Conservation (phyloP, 257 asterid genomes). For the Fraxinus pennsylvanica region DNA sequence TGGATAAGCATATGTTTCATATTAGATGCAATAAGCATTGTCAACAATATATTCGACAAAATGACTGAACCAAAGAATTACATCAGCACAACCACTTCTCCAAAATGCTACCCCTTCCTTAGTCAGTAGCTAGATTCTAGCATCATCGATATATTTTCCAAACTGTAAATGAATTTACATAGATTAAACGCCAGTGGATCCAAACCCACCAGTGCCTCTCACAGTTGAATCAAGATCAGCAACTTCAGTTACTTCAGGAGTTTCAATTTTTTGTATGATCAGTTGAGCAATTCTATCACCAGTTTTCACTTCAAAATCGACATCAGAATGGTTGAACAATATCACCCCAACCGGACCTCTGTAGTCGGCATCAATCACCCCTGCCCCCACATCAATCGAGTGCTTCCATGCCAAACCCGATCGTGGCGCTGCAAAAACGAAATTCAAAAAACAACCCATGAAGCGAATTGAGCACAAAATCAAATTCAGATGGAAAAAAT, state of each 20-base stretch:
- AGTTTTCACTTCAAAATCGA: conserved; percentile 50
- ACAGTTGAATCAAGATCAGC: conserved; percentile 45
- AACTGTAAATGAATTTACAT: not conserved
- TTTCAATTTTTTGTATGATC: conserved; percentile 41
- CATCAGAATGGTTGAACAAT: conserved; percentile 52
- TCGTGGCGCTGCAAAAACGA: conserved; percentile 50
- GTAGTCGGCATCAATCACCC: conserved; percentile 89
- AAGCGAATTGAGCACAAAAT: not conserved
- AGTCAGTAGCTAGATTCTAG: not conserved
- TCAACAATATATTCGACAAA: not conserved
- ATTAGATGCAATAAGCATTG: not conserved
- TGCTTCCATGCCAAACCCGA: conserved; percentile 88
- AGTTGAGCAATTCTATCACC: conserved; percentile 51
- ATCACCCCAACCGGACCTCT: conserved; percentile 65
- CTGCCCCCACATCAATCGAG: conserved; percentile 88
- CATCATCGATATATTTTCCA: not conserved
- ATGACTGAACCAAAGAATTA: not conserved
- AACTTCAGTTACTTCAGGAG: conserved; percentile 54
- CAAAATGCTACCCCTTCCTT: not conserved
- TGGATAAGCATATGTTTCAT: not conserved
- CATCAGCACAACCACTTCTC: not conserved
- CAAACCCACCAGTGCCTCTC: conserved; percentile 14
- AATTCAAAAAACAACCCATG: not conserved
- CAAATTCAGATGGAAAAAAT: not conserved
- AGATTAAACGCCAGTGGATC: conserved; percentile 10